Percentiles rank a stretch among this genome's conserved stretches.
Evolutionary conservation across 2,329 filamentous ascomycete genomes (phyloP).

Genomic region (Zymoseptoria passerinii): DNA sequence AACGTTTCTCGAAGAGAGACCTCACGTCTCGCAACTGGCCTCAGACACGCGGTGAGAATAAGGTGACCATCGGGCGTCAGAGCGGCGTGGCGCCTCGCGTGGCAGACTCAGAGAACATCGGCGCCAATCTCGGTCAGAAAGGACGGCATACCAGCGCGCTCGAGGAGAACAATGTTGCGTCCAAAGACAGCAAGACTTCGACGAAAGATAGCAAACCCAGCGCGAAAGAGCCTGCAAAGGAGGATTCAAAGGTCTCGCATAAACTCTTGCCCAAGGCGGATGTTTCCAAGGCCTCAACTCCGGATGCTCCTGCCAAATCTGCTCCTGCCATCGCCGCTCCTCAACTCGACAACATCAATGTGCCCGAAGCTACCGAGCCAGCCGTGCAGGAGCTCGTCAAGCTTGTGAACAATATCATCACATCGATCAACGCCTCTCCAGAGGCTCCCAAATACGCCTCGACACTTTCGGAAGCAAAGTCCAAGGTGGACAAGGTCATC

Average conservation of each 20-base stretch:
- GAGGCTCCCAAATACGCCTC: constrained; percentile 67
- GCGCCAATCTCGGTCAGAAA: constrained; percentile 31
- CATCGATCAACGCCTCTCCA: constrained; percentile 81
- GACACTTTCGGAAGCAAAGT: constrained; percentile 78
- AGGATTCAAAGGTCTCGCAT: constrained; percentile 13
- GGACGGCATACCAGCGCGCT: constrained; percentile 57
- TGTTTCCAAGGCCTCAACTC: constrained; percentile 20
- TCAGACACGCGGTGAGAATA: constrained; percentile 50
- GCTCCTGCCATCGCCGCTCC: constrained; percentile 36
- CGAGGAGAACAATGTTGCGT: constrained; percentile 32
- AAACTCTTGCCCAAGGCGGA: constrained; percentile 14
- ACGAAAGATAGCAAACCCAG: constrained; percentile 12
- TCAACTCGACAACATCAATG: constrained; percentile 68
- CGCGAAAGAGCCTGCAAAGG: constrained; percentile 17
- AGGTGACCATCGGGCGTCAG: constrained; percentile 74
- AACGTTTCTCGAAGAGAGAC: constrained; percentile 60
- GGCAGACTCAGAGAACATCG: constrained; percentile 46
- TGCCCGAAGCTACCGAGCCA: constrained; percentile 70
- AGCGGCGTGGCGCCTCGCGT: constrained; percentile 79
- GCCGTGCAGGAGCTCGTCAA: constrained; percentile 88
- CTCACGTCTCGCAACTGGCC: constrained; percentile 36
- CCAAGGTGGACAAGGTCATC: constrained; percentile 69
- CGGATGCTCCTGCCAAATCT: constrained; percentile 50
- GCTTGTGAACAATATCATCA: constrained; percentile 93
- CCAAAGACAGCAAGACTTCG: constrained; percentile 7